Conservation (phyloP, 2,329 filamentous ascomycete genomes). For the Fusarium duplospermum region DNA sequence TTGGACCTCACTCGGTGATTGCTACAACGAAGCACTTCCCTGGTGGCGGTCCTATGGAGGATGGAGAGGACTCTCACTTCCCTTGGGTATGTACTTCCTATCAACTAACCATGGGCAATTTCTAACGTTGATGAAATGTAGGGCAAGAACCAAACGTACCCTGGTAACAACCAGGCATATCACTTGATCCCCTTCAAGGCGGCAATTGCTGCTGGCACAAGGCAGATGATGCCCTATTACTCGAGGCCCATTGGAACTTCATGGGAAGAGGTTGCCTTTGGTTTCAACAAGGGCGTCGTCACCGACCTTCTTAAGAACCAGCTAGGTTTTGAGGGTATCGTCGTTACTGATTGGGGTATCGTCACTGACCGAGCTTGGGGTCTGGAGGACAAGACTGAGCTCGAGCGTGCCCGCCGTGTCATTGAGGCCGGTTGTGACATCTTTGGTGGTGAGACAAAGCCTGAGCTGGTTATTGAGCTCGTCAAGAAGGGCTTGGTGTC, state of each 20-base stretch:
- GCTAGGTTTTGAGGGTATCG: conserved; percentile 63
- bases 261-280: conserved; percentile 61
- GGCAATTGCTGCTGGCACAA: conserved; percentile 60
- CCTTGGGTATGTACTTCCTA: conserved; percentile 39
- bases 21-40: conserved; percentile 67
- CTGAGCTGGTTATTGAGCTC: conserved; percentile 61
- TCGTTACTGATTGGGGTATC: conserved; percentile 65
- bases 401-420: conserved; percentile 50
- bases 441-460: conserved; percentile 60
- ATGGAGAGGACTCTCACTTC: conserved; percentile 66
- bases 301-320: conserved; percentile 60
- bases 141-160: conserved; percentile 63
- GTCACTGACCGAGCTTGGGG: conserved; percentile 65
- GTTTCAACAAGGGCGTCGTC: conserved; percentile 63
- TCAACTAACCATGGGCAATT: conserved; percentile 24
- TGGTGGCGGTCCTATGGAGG: conserved; percentile 59
- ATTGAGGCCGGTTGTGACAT: conserved; percentile 64
- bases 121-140: conserved; percentile 32
- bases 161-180: conserved; percentile 60
- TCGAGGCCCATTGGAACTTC: conserved; percentile 59
- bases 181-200: conserved; percentile 63
- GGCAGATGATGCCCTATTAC: conserved; percentile 66
- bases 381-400: conserved; percentile 55
- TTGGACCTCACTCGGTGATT: conserved; percentile 58
- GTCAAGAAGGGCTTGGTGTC: conserved; percentile 53